These are phyloP conservation scores for Populus alba DNA, from an alignment of 345 rosid genomes.

Conservation along the genomic window DNA sequence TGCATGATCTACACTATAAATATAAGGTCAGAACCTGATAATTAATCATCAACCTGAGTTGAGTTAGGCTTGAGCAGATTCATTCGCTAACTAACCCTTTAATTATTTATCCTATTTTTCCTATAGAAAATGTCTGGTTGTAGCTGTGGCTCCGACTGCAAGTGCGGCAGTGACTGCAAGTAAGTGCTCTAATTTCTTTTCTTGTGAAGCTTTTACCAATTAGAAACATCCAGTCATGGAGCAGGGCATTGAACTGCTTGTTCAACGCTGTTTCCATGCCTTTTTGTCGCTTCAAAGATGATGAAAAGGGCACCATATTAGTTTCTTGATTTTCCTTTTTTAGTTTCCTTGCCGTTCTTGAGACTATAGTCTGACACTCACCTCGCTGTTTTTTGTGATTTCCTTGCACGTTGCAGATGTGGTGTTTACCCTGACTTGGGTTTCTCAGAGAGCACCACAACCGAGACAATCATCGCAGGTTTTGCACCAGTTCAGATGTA, in stretches of 20 bases:
- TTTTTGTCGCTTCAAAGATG: not conserved
- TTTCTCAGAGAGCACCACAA: slow-evolving; percentile 10
- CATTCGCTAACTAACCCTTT: not conserved
- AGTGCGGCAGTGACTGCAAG: slow-evolving; percentile 16
- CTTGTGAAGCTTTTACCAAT: not conserved
- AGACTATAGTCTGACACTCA: not conserved
- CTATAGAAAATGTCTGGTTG: slow-evolving; percentile 15
- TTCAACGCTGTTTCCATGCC: too few species aligned
- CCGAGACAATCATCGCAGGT: slow-evolving; percentile 20
- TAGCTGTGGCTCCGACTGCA: slow-evolving; percentile 23
- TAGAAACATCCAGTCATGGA: too few species aligned
- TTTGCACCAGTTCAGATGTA: slow-evolving; percentile 19
- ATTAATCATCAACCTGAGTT: slow-evolving; percentile 1
- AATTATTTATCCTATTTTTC: not conserved
- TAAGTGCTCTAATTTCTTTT: not conserved
- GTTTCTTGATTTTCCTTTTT: not conserved
- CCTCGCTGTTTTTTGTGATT: not conserved
- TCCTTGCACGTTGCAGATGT: slow-evolving; percentile 1
- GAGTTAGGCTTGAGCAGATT: not conserved
- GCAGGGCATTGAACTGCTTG: too few species aligned
- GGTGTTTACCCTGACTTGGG: slow-evolving; percentile 21
- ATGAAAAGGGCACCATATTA: too few species aligned
- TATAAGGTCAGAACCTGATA: accelerated
- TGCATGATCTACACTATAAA: slow-evolving; percentile 11
- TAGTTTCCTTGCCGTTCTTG: not conserved